Base-by-base conservation (phyloP, 2,329 filamentous ascomycete genomes). In the Penicillium concentricum region DNA sequence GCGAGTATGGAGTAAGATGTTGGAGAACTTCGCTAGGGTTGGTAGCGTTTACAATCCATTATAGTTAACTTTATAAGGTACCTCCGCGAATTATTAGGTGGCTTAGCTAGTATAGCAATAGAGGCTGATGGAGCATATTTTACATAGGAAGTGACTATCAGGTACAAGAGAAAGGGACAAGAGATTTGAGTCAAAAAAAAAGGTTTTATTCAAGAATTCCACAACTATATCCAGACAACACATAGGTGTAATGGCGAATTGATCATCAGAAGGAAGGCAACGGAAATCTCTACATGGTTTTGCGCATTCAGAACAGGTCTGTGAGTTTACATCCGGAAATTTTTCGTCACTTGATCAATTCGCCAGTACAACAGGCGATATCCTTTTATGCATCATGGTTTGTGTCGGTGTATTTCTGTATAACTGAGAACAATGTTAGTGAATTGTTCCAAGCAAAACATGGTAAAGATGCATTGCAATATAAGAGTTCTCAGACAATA, bases 241-340 rank as follows among this genome's bases (percentile, higher is more conserved):
- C 45, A 47, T 39, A 54, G 56, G 34, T 39, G 48, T 51, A 43
- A 55, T 50, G 46, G 57, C 54, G 54, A 50, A 59, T 61, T 66
- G 67, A 66, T 73, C 67, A 87, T 96, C 92, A 97, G 92, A 96
- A 97, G 92, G 92, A 97, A 97, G 92, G 92, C 92, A 97, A 96
- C 92, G 92, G 92, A 96, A 89, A 88, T 86, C 79, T 96, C 92
- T 88, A 96, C 92, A 96, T 81, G 84, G 84, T 82, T 88, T 91
- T 96, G 92, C 92, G 91, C 91, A 89, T 88, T 88, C 89, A 88
- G 88, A 86, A 83, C 85, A 84, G 81, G 82, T 85, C 82, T 83
- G 79, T 80, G 72, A 72, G 78, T 95, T 96, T 91, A 94, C 91
- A 96, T 96, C 92, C 92, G 92, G 84, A 88, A 90, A 96, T 79